Percentiles rank a stretch among this genome's conserved stretches.
phyloP scores from a whole-genome alignment of 352 stramenopile genomes.

The Globisporangium splendens region DNA sequence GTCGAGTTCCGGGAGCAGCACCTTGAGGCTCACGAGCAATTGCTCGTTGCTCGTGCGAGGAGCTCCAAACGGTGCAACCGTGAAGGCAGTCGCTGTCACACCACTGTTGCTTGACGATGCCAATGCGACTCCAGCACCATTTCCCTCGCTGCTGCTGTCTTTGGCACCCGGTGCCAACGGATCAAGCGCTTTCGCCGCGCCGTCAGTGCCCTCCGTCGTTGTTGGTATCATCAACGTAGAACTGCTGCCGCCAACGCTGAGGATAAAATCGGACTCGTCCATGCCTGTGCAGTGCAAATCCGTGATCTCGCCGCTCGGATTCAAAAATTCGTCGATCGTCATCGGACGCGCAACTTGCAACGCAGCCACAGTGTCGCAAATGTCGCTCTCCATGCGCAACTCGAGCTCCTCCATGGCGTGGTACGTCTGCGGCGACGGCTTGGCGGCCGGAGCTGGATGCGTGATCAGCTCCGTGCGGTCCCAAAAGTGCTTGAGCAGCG shows the following conservation, averaged over 20 bases:
- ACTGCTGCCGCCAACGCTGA: constrained; percentile 15
- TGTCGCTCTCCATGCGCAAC: constrained; percentile 42
- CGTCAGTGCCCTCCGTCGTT: neutral
- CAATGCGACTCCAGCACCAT: no score
- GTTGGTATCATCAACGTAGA: no score
- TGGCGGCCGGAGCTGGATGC: constrained; percentile 5
- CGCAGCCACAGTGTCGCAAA: constrained; percentile 39
- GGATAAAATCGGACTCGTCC: constrained; percentile 41
- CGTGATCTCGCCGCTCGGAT: constrained; percentile 36
- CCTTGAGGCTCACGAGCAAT: constrained; percentile 41
- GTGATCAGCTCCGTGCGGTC: constrained; percentile 24
- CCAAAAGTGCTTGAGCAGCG: constrained; percentile 44
- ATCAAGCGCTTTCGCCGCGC: neutral
- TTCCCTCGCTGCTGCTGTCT: no score
- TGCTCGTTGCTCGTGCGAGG: constrained; percentile 38
- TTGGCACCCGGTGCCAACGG: no score
- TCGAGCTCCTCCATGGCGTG: constrained; percentile 33
- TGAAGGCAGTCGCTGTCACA: no score
- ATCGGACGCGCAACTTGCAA: constrained; percentile 37
- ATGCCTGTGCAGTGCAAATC: constrained; percentile 39
- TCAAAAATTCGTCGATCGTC: constrained; percentile 48
- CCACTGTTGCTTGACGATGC: no score
- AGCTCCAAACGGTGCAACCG: no score
- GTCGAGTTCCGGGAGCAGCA: constrained; percentile 48
- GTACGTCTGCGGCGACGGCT: constrained; percentile 10